Conservation (phyloP, 805 yeast species). For the Kluyveromyces siamensis region DNA sequence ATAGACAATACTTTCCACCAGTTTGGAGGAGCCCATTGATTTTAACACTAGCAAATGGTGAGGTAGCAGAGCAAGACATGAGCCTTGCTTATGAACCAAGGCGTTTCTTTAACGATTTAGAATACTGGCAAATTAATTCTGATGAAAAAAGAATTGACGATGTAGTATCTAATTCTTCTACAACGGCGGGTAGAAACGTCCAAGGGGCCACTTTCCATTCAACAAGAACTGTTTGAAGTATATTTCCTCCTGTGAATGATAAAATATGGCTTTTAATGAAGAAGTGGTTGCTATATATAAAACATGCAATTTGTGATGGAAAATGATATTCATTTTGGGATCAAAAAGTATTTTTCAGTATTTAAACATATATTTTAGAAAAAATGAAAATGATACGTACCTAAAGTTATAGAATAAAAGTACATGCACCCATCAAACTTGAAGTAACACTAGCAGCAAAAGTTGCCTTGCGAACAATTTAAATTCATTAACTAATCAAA, state of each 20-base stretch:
- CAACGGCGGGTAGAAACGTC: neutral
- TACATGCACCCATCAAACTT: no score
- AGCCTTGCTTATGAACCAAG: neutral
- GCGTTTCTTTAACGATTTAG: neutral
- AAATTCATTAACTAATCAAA: slow-evolving; percentile 26
- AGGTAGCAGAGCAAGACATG: neutral
- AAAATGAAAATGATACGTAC: neutral
- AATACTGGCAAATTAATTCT: slow-evolving; percentile 3
- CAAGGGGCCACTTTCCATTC: neutral
- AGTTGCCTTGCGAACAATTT: neutral
- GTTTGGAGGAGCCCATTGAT: slow-evolving; percentile 1
- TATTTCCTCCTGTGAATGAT: neutral
- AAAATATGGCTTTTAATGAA: neutral
- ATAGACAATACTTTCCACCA: slow-evolving; percentile 1
- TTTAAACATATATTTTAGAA: neutral
- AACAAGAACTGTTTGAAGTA: neutral
- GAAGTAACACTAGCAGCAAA: no score
- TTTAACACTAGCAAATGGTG: neutral
- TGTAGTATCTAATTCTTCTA: neutral
- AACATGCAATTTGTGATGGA: no score
- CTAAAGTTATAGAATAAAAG: no score
- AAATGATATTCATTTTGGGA: neutral
- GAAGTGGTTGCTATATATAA: no score
- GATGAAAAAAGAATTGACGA: neutral
- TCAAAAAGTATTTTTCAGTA: neutral